Base-by-base conservation (phyloP, 2,329 filamentous ascomycete genomes). In the Claviceps digitariae region DNA sequence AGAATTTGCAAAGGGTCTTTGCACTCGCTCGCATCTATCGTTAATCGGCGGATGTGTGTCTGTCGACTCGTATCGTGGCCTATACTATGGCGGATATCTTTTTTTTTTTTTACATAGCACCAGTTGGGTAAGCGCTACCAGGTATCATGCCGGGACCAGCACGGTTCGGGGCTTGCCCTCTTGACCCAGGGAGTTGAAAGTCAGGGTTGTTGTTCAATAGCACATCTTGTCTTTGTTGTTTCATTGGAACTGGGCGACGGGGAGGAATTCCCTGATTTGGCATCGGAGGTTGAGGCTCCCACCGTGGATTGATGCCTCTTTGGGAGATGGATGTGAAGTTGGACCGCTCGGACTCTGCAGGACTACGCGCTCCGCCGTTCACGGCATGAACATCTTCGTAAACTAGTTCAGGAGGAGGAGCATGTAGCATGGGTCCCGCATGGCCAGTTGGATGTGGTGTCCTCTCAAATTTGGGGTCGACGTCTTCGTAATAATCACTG, bases 261-360 rank as follows among this genome's bases (percentile, higher is more conserved):
- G 71, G 67, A 21, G 69, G 71, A 53, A 68, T 70, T 63, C 62
- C 71, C 59, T 60, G 69, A 58, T 67, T 71, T 60, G 71, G 66
- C 40, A 73, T 66, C 17, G 71, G 66, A 15, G 69, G 68, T 46
- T 75, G 71, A 2, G 78, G 81, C 57, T 86, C 81, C 90, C 91
- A 96, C 56, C 84, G 83, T 7, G 90, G 91, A 66, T 96, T 96
- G 52, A 96, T 73, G 1, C 87, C 86, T 36, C 91, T 80, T 68
- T 96, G 90, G 0, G 86, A 91, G 47, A 97, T 85, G 12, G 87
- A 93, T 1, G 91, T 96, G 69, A 95, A 96, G 60, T 86, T 87
- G 47, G 84, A 91, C 25, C 81, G 78, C 63, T 95, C 88, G 57
- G 86, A 91, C 61, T 83, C 79, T 31, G 83, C 81, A 34, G 87